Percentiles rank a stretch among this genome's conserved stretches.
Evolutionary conservation across 202 grass and related monocot genomes (phyloP).

Genomic region (Saccharum hybrid): DNA sequence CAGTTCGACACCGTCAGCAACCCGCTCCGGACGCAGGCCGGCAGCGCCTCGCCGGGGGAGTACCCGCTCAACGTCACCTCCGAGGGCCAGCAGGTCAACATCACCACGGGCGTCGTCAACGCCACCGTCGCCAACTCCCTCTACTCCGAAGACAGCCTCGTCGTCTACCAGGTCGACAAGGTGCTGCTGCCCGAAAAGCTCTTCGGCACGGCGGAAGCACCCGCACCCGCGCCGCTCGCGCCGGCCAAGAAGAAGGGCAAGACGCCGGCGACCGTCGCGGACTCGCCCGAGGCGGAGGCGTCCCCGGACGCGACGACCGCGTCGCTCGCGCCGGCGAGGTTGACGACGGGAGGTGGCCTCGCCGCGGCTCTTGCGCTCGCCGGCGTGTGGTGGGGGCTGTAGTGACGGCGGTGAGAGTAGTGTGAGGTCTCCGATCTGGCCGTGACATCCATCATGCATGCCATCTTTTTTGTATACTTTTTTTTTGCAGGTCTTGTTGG

Average conservation of each 20-base stretch:
- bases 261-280: slow-evolving; percentile 49
- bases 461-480: slow-evolving; percentile 22
- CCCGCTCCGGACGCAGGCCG: slow-evolving; percentile 87
- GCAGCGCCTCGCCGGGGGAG: slow-evolving; percentile 56
- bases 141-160: slow-evolving; percentile 62
- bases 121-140: slow-evolving; percentile 72
- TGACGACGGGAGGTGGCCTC: slow-evolving; percentile 7
- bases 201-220: slow-evolving; percentile 44
- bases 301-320: slow-evolving; percentile 48
- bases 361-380: slow-evolving; percentile 47
- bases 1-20: slow-evolving; percentile 96
- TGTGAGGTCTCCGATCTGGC: not conserved
- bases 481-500: not conserved
- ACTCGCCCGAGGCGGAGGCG: slow-evolving; percentile 53
- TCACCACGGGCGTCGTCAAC: slow-evolving; percentile 81
- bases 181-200: slow-evolving; percentile 72
- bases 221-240: slow-evolving; percentile 59
- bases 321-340: slow-evolving; percentile 34
- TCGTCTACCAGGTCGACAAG: slow-evolving; percentile 78
- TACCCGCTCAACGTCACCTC: slow-evolving; percentile 82
- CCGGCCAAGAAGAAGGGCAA: slow-evolving; percentile 58
- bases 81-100: slow-evolving; percentile 71
- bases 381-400: slow-evolving; percentile 48
- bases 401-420: slow-evolving; percentile 4
- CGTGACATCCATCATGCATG: not conserved